Percentiles rank a stretch among this genome's conserved stretches.
phyloP scores from a whole-genome alignment of 192 early-diverging fungal genomes.

The Podila verticillata region DNA sequence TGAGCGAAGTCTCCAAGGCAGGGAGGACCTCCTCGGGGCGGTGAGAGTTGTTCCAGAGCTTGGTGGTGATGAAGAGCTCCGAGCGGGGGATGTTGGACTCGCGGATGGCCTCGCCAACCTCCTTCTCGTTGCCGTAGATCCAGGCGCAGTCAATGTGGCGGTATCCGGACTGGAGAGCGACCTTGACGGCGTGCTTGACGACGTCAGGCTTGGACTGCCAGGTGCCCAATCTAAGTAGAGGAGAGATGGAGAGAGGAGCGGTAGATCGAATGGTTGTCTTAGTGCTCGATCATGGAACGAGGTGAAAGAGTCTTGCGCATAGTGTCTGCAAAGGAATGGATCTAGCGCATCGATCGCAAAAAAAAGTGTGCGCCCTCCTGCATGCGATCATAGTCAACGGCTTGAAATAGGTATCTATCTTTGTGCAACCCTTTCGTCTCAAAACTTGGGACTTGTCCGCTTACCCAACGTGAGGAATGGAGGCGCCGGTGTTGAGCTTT shows the following conservation, averaged over 20 bases:
- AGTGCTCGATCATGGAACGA: background rate
- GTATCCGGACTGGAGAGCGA: constrained; percentile 74
- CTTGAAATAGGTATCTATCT: too few species aligned
- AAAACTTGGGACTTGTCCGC: background rate
- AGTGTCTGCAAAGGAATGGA: too few species aligned
- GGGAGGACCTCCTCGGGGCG: constrained; percentile 67
- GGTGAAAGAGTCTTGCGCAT: background rate
- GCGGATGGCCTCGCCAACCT: constrained; percentile 80
- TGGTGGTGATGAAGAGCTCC: constrained; percentile 84
- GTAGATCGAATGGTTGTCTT: background rate
- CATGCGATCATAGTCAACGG: too few species aligned
- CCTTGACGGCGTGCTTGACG: constrained; percentile 69
- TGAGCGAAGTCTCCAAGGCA: constrained; percentile 71
- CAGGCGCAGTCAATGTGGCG: constrained; percentile 68
- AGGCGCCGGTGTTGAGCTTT: constrained; percentile 71
- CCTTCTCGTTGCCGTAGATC: constrained; percentile 80
- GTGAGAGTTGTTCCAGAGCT: constrained; percentile 67
- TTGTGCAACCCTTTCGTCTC: too few species aligned
- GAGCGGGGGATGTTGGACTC: constrained; percentile 70
- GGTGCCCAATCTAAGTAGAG: constrained; percentile 51
- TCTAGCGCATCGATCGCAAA: too few species aligned
- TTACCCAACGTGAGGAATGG: constrained; percentile 70
- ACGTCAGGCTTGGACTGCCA: constrained; percentile 67
- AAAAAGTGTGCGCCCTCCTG: too few species aligned
- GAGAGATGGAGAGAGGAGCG: background rate